Percentiles rank a stretch among this genome's conserved stretches.
Conservation (phyloP, 371 early-diverging fungal genomes). For the Rhizopus microsporus region DNA sequence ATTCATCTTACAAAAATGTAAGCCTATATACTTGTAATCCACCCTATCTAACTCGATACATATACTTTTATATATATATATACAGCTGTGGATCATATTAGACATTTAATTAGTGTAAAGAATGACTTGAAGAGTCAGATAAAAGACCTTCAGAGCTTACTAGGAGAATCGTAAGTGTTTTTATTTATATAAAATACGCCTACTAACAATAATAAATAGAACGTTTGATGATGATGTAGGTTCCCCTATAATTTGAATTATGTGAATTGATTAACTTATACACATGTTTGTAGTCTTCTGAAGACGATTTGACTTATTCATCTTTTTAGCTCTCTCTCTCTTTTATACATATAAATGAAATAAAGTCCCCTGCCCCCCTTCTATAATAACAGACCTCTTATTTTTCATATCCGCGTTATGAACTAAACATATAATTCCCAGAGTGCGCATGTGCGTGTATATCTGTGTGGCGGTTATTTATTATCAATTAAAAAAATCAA, state of each 20-base stretch:
- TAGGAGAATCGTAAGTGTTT: constrained; percentile 42
- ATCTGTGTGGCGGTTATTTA: background rate
- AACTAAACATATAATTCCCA: no score
- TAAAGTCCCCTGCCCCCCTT: no score
- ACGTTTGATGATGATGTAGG: constrained; percentile 38
- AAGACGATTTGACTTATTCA: constrained; percentile 33
- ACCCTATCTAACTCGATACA: background rate
- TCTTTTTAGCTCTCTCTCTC: constrained; percentile 11
- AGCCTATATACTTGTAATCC: background rate
- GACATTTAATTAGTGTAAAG: constrained; percentile 37
- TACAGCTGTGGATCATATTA: constrained; percentile 49
- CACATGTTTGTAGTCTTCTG: constrained; percentile 27
- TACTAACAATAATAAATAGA: constrained; percentile 10
- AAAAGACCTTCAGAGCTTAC: constrained; percentile 34
- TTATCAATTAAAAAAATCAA: background rate
- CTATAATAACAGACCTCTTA: no score
- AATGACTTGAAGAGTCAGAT: constrained; percentile 47
- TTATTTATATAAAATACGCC: background rate
- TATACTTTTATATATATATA: background rate
- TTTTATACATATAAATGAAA: no score
- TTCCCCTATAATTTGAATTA: background rate
- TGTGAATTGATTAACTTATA: background rate
- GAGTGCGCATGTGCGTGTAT: background rate
- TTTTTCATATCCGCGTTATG: no score
- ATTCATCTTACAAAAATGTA: constrained; percentile 62